Evolutionary conservation across 305 asterid genomes (phyloP).

Genomic region (Fraxinus paxiana): DNA sequence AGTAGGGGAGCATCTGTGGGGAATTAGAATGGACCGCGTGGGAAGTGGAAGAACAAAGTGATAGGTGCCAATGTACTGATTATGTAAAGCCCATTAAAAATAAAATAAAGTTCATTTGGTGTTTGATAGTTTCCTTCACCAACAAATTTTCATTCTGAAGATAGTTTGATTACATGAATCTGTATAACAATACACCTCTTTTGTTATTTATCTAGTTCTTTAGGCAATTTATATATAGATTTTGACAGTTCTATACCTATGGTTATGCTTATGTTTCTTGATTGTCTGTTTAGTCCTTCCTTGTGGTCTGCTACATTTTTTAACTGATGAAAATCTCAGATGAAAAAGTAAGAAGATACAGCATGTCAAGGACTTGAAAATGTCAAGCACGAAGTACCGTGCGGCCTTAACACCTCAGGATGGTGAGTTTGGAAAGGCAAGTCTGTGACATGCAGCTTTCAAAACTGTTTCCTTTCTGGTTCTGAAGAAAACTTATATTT

Average conservation of each 20-base stretch:
- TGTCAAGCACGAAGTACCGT: not conserved
- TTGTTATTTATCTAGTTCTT: not conserved
- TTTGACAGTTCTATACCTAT: not conserved
- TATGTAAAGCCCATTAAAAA: not conserved
- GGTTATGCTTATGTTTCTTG: not conserved
- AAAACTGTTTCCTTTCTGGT: not conserved
- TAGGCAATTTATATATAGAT: not conserved
- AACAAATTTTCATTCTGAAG: conserved; percentile 1
- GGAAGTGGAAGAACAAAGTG: conserved; percentile 44
- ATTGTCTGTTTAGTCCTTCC: not conserved
- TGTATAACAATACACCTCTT: not conserved
- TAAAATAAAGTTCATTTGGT: not conserved
- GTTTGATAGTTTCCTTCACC: not conserved
- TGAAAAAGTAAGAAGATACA: not conserved
- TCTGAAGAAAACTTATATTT: not conserved
- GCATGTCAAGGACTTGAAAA: not conserved
- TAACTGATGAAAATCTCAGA: not conserved
- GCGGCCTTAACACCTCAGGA: not conserved
- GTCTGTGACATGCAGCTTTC: not conserved
- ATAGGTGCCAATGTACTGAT: not conserved
- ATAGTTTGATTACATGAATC: not conserved
- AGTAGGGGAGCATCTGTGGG: conserved; percentile 86
- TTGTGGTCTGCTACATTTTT: not conserved
- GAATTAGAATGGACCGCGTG: conserved; percentile 72
- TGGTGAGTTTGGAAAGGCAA: not conserved